Conservation (phyloP, 2,329 filamentous ascomycete genomes). For the Hypoxylon sp. region DNA sequence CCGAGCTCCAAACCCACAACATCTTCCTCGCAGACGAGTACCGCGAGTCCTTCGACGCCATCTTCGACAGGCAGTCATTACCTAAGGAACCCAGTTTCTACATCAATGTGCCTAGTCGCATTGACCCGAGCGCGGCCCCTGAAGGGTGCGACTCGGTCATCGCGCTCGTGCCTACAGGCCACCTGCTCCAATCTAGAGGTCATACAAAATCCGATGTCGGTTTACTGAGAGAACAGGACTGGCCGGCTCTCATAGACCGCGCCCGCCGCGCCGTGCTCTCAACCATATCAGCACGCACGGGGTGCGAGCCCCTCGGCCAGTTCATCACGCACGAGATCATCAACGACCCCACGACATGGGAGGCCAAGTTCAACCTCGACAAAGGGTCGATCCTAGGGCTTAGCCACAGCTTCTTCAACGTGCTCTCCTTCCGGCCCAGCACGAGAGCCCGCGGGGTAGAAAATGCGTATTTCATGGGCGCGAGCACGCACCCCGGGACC, state of each 20-base stretch:
- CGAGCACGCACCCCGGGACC: constrained; percentile 81
- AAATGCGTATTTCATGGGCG: constrained; percentile 79
- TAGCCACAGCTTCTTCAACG: constrained; percentile 81
- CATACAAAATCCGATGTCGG: constrained; percentile 43
- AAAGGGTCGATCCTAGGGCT: constrained; percentile 81
- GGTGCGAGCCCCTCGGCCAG: constrained; percentile 63
- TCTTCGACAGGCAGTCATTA: constrained; percentile 78
- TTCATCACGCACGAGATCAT: constrained; percentile 73
- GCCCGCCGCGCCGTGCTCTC: constrained; percentile 73
- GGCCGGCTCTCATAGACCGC: constrained; percentile 70
- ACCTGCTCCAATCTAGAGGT: constrained; percentile 68
- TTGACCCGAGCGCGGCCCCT: constrained; percentile 78
- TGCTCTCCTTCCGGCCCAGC: constrained; percentile 75
- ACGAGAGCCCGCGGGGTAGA: constrained; percentile 67
- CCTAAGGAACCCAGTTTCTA: constrained; percentile 81
- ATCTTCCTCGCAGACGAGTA: constrained; percentile 84
- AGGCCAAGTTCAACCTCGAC: constrained; percentile 79
- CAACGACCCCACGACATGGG: constrained; percentile 78
- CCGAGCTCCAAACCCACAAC: constrained; percentile 78
- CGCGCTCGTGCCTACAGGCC: constrained; percentile 80
- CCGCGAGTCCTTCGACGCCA: constrained; percentile 79
- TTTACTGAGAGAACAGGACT: constrained; percentile 66
- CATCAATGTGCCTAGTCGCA: constrained; percentile 80
- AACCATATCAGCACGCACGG: constrained; percentile 73
- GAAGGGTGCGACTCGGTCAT: constrained; percentile 75